Evolutionary conservation across 495 filamentous ascomycete species (phyloP).

Genomic region (Amniculicola lignicola): DNA sequence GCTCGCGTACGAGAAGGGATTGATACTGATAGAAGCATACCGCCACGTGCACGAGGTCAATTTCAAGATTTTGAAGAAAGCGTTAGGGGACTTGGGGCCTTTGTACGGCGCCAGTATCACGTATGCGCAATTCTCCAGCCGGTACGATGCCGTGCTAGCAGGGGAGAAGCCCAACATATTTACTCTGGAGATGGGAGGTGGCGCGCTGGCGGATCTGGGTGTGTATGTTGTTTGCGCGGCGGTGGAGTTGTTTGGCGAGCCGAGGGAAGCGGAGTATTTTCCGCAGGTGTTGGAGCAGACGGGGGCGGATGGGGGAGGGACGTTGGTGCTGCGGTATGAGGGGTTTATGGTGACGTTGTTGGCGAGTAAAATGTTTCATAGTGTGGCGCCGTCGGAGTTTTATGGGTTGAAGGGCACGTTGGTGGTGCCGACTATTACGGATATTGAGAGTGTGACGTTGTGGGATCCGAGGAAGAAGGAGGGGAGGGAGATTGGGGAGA

Average conservation of each 20-base stretch:
- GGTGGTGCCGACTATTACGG: slow-evolving; percentile 37
- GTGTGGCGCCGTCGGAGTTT: slow-evolving; percentile 34
- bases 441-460: slow-evolving; percentile 38
- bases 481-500: slow-evolving; percentile 33
- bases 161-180: slow-evolving; percentile 84
- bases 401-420: slow-evolving; percentile 42
- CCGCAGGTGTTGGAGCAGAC: slow-evolving; percentile 34
- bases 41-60: slow-evolving; percentile 55
- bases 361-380: slow-evolving; percentile 36
- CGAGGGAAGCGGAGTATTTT: slow-evolving; percentile 48
- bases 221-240: slow-evolving; percentile 81
- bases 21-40: slow-evolving; percentile 41
- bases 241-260: slow-evolving; percentile 73
- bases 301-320: slow-evolving; percentile 41
- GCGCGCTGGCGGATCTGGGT: slow-evolving; percentile 78
- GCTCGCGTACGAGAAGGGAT: slow-evolving; percentile 55
- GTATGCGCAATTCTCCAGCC: slow-evolving; percentile 38
- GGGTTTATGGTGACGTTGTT: slow-evolving; percentile 39
- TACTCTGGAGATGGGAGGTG: slow-evolving; percentile 74
- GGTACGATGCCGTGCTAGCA: slow-evolving; percentile 39
- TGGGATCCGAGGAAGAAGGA: slow-evolving; percentile 33
- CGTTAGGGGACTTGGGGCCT: slow-evolving; percentile 62
- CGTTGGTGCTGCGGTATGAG: slow-evolving; percentile 36
- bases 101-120: slow-evolving; percentile 45
- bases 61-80: slow-evolving; percentile 69